These are phyloP conservation scores for Tolypocladium inflatum DNA, from an alignment of 2,329 filamentous ascomycete species.

Conservation along the genomic window DNA sequence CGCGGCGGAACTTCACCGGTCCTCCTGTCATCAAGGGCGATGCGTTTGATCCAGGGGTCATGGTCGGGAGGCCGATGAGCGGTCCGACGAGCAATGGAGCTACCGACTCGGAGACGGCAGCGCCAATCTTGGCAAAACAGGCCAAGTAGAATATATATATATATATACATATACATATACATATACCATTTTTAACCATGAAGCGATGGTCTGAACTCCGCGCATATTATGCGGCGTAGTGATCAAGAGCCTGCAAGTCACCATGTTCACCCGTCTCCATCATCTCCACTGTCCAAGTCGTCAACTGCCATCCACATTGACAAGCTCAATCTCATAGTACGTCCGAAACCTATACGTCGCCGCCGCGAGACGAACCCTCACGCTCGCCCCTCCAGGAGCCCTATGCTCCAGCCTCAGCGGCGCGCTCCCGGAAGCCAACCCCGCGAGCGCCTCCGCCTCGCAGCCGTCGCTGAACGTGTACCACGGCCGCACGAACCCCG, in stretches of 20 bases:
- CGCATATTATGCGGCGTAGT: background rate
- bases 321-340: constrained; percentile 1
- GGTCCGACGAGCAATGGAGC: background rate
- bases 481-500: background rate
- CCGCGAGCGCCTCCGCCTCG: background rate
- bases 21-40: constrained; percentile 27
- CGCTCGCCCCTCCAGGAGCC: background rate
- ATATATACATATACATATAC: background rate
- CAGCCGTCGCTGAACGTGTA: background rate
- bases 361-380: background rate
- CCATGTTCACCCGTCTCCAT: background rate
- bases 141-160: background rate
- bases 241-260: background rate
- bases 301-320: background rate
- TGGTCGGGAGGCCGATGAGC: background rate
- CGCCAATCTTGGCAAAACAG: background rate
- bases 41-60: background rate
- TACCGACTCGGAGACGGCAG: constrained; percentile 1
- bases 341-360: constrained; percentile 1
- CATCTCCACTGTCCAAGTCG: background rate
- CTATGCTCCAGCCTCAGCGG: background rate
- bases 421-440: background rate
- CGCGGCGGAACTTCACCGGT: constrained; percentile 54
- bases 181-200: background rate
- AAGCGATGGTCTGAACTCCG: background rate